Conservation (phyloP, 345 rosid genomes). For the Hibiscus trionum region DNA sequence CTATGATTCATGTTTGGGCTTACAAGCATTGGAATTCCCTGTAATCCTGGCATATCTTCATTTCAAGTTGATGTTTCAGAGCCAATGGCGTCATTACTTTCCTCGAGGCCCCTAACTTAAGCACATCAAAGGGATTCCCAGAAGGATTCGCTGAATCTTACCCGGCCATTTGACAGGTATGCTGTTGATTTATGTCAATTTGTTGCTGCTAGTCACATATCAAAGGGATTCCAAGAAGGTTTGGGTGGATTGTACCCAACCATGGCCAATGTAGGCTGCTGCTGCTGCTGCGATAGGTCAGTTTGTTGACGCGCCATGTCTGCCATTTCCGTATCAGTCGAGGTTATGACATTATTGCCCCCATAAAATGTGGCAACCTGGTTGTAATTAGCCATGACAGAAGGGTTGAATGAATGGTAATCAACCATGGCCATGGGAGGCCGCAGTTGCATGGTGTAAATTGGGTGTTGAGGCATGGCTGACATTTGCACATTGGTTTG, state of each 20-base stretch:
- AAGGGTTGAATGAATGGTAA: constrained; percentile 9
- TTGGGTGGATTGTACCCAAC: background rate
- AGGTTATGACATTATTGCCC: background rate
- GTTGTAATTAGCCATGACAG: background rate
- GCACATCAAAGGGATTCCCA: background rate
- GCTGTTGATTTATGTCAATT: background rate
- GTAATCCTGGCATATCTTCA: background rate
- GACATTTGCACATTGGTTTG: background rate
- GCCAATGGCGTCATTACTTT: background rate
- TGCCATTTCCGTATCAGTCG: background rate
- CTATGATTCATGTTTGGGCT: background rate
- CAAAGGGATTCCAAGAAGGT: constrained; percentile 14
- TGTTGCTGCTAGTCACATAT: background rate
- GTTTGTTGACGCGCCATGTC: constrained; percentile 5
- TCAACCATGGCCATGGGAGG: background rate
- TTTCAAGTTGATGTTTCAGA: background rate
- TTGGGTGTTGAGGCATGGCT: constrained; percentile 12
- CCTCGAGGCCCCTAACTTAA: background rate
- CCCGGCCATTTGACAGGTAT: too few relatives aligned
- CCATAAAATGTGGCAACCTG: constrained; percentile 2
- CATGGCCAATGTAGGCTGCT: background rate
- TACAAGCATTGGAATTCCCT: background rate
- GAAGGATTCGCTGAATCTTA: too few relatives aligned
- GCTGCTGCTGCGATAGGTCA: background rate
- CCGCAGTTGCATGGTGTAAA: background rate